Evolutionary conservation across 108 stramenopile genomes (phyloP), one percentile per base, ranked within the genome.

Genomic region (Nannochloropsis gaditana): DNA sequence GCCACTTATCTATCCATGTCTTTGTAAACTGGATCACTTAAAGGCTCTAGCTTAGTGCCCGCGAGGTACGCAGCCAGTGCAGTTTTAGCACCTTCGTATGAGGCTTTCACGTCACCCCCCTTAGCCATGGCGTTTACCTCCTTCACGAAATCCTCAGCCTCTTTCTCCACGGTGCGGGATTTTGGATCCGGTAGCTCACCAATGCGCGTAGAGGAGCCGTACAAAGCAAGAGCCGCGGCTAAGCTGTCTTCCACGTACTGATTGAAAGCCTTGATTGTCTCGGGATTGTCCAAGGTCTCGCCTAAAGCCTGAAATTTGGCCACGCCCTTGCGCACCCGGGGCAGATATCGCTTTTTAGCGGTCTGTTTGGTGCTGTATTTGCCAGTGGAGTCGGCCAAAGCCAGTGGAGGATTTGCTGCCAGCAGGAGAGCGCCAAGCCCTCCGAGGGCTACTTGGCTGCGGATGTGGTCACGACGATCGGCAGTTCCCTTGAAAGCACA

Each of bases 101-200:
- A n/a, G 15, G 59, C 80, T 3, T 81, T 81, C 21, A 81, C 41
- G 31, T 81, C 80, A 5, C 41, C 41, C 21, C 21, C 41, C 41
- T 81, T 42, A 11, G 41, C 41, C 5, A 81, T n/a, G 21, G 21
- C 41, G 21, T 81, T 81, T 4, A 81, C 11, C 11, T 21, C 41
- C 80, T 81, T 81, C 41, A 21, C 80, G 5, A 81, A 42, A 41
- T 81, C 80, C 31, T 81, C 80, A 11, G 21, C 80, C 80, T 81
- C 80, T 41, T 81, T 81, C 5, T 41, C 41, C 21, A 21, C 41
- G 21, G 80, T 42, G 41, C 41, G 21, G 41, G 80, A 81, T 11
- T 21, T 42, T n/a, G 80, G 41, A 41, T 81, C 80, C 19, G 80
- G 80, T 41, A 81, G 31, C 80, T 81, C 80, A 9, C 80, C 41